These are phyloP conservation scores for Yarrowia osloensis DNA, from an alignment of 805 yeast species.

Conservation along the genomic window DNA sequence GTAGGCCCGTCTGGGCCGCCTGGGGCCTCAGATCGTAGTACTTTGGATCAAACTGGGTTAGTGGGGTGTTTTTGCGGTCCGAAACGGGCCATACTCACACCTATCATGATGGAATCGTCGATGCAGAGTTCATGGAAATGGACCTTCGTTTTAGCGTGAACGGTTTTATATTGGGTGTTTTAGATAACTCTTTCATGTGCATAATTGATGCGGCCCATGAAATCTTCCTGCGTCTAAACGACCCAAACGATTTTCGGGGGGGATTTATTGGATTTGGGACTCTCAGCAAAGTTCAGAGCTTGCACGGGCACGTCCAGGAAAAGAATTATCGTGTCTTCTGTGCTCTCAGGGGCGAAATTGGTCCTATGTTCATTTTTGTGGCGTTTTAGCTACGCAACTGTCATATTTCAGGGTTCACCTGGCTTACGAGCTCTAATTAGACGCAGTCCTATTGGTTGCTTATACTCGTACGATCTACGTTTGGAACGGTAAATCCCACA, in stretches of 20 bases:
- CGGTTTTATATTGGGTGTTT: not conserved
- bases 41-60: slow-evolving; percentile 23
- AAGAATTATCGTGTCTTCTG: too few relatives aligned
- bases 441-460: slow-evolving; percentile 13
- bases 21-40: slow-evolving; percentile 24
- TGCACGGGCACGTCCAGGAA: not conserved
- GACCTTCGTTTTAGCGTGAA: not conserved
- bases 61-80: not conserved
- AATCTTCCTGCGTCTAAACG: not conserved
- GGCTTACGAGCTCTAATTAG: not conserved
- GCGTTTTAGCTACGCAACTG: too few relatives aligned
- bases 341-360: too few relatives aligned
- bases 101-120: not conserved
- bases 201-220: not conserved
- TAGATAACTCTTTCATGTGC: not conserved
- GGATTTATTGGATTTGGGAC: not conserved
- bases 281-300: not conserved
- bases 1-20: slow-evolving; percentile 23
- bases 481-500: not conserved
- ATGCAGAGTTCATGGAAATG: not conserved
- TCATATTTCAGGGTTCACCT: not conserved
- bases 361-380: not conserved
- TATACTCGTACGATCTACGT: not conserved
- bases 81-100: slow-evolving; percentile 5
- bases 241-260: not conserved